A percentile compares a stretch with the other conserved stretches of the same genome.
Evolutionary conservation across 805 yeast species (phyloP).

Genomic region (Candida caryicola): DNA sequence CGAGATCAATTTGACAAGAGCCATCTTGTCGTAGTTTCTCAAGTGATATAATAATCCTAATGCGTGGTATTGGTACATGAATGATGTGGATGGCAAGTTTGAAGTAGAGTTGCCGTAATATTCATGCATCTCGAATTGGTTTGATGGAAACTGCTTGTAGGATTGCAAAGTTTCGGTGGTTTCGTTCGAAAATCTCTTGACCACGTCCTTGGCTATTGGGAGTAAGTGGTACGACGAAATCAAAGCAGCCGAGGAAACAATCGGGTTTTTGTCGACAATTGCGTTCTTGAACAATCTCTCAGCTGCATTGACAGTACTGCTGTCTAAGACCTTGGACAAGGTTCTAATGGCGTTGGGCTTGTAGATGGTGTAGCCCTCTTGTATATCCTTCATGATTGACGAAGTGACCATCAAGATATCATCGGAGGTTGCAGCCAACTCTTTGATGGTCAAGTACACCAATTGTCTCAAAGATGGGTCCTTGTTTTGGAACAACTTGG

Average conservation of each 20-base stretch:
- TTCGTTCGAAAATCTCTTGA: constrained; percentile 91
- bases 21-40: constrained; percentile 90
- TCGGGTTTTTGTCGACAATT: constrained; percentile 85
- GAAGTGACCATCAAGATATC: constrained; percentile 97
- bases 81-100: constrained; percentile 63
- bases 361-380: constrained; percentile 78
- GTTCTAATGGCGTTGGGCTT: constrained; percentile 96
- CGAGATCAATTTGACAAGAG: constrained; percentile 84
- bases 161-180: constrained; percentile 84
- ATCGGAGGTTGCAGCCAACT: constrained; percentile 76
- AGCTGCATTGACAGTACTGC: constrained; percentile 85
- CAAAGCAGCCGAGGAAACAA: constrained; percentile 90
- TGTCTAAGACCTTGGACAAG: constrained; percentile 83
- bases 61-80: constrained; percentile 93
- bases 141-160: constrained; percentile 50
- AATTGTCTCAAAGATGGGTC: constrained; percentile 85
- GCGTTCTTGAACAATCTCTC: constrained; percentile 91
- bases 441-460: constrained; percentile 92
- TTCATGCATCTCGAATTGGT: constrained; percentile 52
- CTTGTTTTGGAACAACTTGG: constrained; percentile 91
- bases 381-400: constrained; percentile 96
- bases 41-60: constrained; percentile 84
- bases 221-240: constrained; percentile 86
- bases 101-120: constrained; percentile 52
- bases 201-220: constrained; percentile 87